Evolutionary conservation across 495 filamentous ascomycete species (phyloP).

Genomic region (Neurospora sp.): DNA sequence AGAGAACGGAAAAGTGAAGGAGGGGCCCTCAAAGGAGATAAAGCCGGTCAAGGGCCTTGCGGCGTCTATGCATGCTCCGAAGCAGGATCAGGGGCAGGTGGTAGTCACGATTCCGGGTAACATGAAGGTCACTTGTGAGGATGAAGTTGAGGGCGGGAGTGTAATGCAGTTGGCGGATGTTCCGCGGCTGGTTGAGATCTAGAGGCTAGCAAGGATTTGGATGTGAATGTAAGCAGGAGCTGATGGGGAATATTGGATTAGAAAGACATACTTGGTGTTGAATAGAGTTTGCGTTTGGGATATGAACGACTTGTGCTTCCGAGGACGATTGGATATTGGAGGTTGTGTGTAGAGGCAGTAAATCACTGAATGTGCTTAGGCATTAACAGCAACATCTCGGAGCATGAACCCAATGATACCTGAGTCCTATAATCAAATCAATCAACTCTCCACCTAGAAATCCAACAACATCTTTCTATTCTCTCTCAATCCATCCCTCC

Average conservation of each 20-base stretch:
- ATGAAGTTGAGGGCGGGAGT: not conserved
- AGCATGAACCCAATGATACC: not conserved
- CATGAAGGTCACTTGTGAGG: not conserved
- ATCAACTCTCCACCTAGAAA: not conserved
- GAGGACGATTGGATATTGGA: not conserved
- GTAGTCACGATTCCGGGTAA: not conserved
- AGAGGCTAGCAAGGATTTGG: not conserved
- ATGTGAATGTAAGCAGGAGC: not conserved
- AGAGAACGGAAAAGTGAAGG: not conserved
- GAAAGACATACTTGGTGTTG: not conserved
- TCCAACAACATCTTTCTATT: not conserved
- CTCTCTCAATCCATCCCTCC: not conserved
- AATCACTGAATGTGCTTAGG: not conserved
- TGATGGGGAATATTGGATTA: not conserved
- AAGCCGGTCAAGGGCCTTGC: not conserved
- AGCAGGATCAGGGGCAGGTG: not conserved
- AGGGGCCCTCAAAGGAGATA: not conserved
- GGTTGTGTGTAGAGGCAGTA: too few species aligned
- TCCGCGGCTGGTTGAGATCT: not conserved
- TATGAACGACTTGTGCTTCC: not conserved
- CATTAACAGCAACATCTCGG: not conserved
- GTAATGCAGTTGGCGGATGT: not conserved
- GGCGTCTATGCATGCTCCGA: not conserved
- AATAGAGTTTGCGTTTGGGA: not conserved
- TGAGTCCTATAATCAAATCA: not conserved